Percentiles rank a stretch among this genome's conserved stretches.
Conservation (phyloP, 1,284 basidiomycete genomes). For the Ustilago cynodontis region DNA sequence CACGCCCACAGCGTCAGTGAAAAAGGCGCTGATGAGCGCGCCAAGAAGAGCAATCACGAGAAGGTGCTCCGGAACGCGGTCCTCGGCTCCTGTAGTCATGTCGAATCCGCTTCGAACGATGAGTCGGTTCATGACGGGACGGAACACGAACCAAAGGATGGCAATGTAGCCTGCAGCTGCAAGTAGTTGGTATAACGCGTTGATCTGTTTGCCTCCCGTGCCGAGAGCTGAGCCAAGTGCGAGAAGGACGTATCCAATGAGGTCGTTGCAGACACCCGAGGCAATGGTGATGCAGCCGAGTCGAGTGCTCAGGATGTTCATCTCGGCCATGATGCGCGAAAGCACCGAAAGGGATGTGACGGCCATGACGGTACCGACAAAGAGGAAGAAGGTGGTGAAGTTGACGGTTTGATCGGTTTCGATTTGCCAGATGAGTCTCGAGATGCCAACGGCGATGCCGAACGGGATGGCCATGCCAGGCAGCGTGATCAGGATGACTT, state of each 20-base stretch:
- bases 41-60: constrained; percentile 47
- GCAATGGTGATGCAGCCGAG: constrained; percentile 57
- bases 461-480: constrained; percentile 62
- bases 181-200: constrained; percentile 55
- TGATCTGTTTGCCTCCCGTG: constrained; percentile 47
- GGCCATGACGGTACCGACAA: constrained; percentile 61
- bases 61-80: constrained; percentile 46
- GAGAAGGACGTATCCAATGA: constrained; percentile 56
- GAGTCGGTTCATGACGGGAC: constrained; percentile 44
- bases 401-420: constrained; percentile 49
- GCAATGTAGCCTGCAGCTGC: constrained; percentile 44
- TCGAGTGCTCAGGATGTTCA: constrained; percentile 54
- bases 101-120: constrained; percentile 44
- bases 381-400: constrained; percentile 61
- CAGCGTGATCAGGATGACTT: constrained; percentile 54
- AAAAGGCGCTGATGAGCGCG: constrained; percentile 50
- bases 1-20: constrained; percentile 50
- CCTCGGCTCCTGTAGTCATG: constrained; percentile 34
- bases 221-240: constrained; percentile 49
- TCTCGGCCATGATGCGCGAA: constrained; percentile 56
- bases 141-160: constrained; percentile 50
- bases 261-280: constrained; percentile 55
- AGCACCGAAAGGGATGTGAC: constrained; percentile 56
- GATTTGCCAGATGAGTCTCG: constrained; percentile 49
- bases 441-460: constrained; percentile 55